Evolutionary conservation across 129 eudicot species (phyloP).

Genomic region (Centrapalus pauciflorus): DNA sequence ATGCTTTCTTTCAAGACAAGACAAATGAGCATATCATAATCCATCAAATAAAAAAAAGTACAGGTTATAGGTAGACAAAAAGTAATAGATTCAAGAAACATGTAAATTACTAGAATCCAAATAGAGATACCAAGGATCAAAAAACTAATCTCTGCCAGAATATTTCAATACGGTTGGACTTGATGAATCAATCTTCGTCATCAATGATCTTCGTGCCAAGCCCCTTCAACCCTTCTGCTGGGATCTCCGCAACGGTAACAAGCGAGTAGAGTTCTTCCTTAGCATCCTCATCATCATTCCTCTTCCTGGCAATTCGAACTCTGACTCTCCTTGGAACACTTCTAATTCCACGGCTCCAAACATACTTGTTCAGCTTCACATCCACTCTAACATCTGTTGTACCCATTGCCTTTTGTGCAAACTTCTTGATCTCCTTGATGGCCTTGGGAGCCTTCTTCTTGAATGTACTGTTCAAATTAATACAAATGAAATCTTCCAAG

Average conservation of each 20-base stretch:
- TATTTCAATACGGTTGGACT: slow-evolving; percentile 24
- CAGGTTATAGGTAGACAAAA: slow-evolving; percentile 14
- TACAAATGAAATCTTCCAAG: not conserved
- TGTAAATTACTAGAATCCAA: slow-evolving; percentile 26
- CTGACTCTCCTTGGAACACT: slow-evolving; percentile 69
- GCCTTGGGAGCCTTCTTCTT: slow-evolving; percentile 82
- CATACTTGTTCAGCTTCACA: slow-evolving; percentile 69
- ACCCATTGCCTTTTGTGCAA: slow-evolving; percentile 72
- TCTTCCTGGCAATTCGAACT: slow-evolving; percentile 66
- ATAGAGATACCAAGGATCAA: slow-evolving; percentile 17
- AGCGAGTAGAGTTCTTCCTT: slow-evolving; percentile 74
- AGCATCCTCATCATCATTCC: slow-evolving; percentile 75
- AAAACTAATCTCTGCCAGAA: slow-evolving; percentile 27
- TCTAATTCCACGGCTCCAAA: slow-evolving; percentile 76
- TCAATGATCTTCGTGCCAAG: slow-evolving; percentile 63
- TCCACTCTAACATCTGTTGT: slow-evolving; percentile 70
- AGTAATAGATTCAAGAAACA: slow-evolving; percentile 3
- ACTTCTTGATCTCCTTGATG: slow-evolving; percentile 61
- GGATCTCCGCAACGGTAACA: slow-evolving; percentile 67
- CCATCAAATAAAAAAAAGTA: slow-evolving; percentile 14
- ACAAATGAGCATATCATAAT: not conserved
- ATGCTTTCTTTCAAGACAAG: not conserved
- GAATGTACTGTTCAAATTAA: slow-evolving; percentile 29
- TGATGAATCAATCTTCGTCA: slow-evolving; percentile 42
- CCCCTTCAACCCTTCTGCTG: slow-evolving; percentile 61